Conservation (phyloP, 2,329 filamentous ascomycete genomes). For the Ceratocystis diversiconidia region DNA sequence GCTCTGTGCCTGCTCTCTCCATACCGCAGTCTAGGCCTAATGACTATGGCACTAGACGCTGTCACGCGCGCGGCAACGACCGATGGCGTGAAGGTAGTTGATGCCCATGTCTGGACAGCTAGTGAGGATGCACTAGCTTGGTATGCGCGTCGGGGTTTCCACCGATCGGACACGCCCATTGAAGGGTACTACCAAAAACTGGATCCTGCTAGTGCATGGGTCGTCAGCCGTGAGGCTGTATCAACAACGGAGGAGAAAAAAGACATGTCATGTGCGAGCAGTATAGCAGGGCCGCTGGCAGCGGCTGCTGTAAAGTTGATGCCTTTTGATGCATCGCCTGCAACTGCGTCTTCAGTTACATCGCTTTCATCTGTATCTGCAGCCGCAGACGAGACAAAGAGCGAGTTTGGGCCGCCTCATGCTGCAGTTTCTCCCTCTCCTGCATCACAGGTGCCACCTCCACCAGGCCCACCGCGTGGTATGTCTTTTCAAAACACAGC, state of each 20-base stretch:
- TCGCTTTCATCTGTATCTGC: slow-evolving; percentile 21
- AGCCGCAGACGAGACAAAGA: background rate
- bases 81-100: slow-evolving; percentile 33
- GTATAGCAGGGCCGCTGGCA: background rate
- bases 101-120: slow-evolving; percentile 55
- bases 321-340: slow-evolving; percentile 20
- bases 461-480: slow-evolving; percentile 21
- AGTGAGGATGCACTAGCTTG: slow-evolving; percentile 49
- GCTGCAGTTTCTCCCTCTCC: background rate
- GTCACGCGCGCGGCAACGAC: slow-evolving; percentile 30
- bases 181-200: slow-evolving; percentile 49
- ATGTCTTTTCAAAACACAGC: slow-evolving; percentile 45
- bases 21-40: slow-evolving; percentile 46
- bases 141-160: slow-evolving; percentile 47
- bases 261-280: slow-evolving; percentile 16
- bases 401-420: background rate
- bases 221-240: slow-evolving; percentile 36
- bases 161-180: slow-evolving; percentile 33
- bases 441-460: background rate
- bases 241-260: slow-evolving; percentile 20
- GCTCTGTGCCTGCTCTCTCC: slow-evolving; percentile 49
- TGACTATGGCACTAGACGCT: slow-evolving; percentile 41
- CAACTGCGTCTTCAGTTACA: slow-evolving; percentile 24
- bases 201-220: slow-evolving; percentile 45
- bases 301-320: slow-evolving; percentile 3